Evolutionary conservation across 208 protist genomes (phyloP).

Genomic region (Entamoeba invadens): DNA sequence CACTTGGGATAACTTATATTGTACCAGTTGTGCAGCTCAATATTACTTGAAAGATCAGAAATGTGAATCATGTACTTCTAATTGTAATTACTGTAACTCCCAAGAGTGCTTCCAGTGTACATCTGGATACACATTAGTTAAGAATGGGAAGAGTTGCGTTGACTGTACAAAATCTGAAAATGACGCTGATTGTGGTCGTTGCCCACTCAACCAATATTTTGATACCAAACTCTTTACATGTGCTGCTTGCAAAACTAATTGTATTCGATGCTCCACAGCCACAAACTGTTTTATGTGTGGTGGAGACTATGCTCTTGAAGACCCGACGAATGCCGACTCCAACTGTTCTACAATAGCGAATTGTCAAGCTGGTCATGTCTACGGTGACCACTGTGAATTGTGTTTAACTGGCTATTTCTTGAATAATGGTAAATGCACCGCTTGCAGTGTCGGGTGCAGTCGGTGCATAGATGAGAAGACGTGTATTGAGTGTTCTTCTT

Average conservation of each 20-base stretch:
- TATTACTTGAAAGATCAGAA: neutral
- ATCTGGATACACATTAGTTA: neutral
- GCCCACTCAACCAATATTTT: neutral
- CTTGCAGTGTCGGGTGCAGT: neutral
- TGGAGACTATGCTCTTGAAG: neutral
- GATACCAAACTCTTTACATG: neutral
- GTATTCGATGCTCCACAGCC: neutral
- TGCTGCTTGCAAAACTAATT: neutral
- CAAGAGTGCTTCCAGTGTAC: neutral
- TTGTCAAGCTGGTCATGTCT: neutral
- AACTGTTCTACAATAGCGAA: neutral
- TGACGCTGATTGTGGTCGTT: neutral
- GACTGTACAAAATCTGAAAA: neutral
- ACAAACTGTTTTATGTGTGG: neutral
- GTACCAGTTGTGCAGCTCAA: neutral
- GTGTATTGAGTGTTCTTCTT: neutral
- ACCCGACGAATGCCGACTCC: neutral
- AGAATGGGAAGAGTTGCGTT: neutral
- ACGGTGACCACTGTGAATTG: neutral
- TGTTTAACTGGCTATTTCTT: neutral
- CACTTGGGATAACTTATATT: neutral
- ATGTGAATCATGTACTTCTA: neutral
- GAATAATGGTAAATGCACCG: neutral
- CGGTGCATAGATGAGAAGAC: neutral
- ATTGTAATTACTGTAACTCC: neutral